Evolutionary conservation across 2,329 filamentous ascomycete genomes (phyloP).

Genomic region (Fonsecaea erecta): DNA sequence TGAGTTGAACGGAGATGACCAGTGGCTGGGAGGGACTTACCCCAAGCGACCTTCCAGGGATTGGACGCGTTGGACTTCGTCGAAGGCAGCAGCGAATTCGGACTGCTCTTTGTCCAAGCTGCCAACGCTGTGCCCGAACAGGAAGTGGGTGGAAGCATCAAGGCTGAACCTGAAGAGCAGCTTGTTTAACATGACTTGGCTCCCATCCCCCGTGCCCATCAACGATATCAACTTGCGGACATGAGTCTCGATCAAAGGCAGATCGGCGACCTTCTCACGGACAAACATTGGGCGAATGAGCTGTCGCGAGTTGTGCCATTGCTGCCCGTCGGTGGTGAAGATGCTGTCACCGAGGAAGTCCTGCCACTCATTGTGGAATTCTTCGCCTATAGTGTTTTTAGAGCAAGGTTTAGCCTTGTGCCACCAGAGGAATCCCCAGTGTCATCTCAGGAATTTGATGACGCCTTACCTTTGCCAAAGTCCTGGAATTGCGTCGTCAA

Average conservation of each 20-base stretch:
- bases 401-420: neutral
- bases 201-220: slow-evolving; percentile 55
- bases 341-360: slow-evolving; percentile 84
- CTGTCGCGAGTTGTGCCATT: slow-evolving; percentile 82
- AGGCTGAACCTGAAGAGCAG: slow-evolving; percentile 83
- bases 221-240: slow-evolving; percentile 72
- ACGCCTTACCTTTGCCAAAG: slow-evolving; percentile 70
- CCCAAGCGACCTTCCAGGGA: slow-evolving; percentile 68
- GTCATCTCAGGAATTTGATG: neutral
- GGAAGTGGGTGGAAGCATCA: slow-evolving; percentile 83
- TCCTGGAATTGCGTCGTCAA: slow-evolving; percentile 85
- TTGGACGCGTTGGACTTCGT: slow-evolving; percentile 76
- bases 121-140: slow-evolving; percentile 76
- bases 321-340: slow-evolving; percentile 77
- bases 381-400: slow-evolving; percentile 28
- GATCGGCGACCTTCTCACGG: slow-evolving; percentile 80
- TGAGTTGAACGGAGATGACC: neutral
- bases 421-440: neutral
- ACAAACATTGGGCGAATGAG: slow-evolving; percentile 87
- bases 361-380: slow-evolving; percentile 75
- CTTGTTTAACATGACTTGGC: slow-evolving; percentile 71
- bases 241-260: slow-evolving; percentile 82
- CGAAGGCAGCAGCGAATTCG: slow-evolving; percentile 80
- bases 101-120: slow-evolving; percentile 65
- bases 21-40: slow-evolving; percentile 43